Evolutionary conservation across 208 protist species (phyloP).

Genomic region (Leishmania major): DNA sequence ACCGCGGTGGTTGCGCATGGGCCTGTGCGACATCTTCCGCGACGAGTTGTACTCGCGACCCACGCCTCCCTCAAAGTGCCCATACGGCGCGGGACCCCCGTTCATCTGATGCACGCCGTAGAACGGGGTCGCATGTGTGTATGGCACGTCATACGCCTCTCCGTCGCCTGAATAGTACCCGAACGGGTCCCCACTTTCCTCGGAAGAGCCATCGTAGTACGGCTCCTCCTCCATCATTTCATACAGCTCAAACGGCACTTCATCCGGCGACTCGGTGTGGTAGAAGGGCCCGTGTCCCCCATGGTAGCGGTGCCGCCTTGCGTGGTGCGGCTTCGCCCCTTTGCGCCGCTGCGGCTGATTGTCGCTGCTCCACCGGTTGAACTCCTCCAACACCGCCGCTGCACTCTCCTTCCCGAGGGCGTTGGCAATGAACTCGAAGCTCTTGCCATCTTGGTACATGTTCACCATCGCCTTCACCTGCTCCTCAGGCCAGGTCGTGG

Average conservation of each 20-base stretch:
- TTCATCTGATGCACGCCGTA: conserved; percentile 67
- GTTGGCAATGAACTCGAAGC: conserved; percentile 92
- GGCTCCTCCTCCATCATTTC: conserved; percentile 49
- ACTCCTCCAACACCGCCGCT: conserved; percentile 70
- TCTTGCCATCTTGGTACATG: conserved; percentile 93
- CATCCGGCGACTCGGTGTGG: conserved; percentile 75
- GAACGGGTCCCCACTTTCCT: conserved; percentile 42
- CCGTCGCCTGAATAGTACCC: conserved; percentile 52
- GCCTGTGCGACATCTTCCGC: conserved; percentile 19
- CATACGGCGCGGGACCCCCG: conserved; percentile 33
- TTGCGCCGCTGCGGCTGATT: conserved; percentile 38
- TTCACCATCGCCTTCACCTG: conserved; percentile 82
- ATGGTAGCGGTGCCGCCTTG: conserved; percentile 8
- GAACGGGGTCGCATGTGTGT: conserved; percentile 59
- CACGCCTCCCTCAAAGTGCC: neutral
- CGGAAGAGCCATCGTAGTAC: conserved; percentile 26
- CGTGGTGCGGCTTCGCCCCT: conserved; percentile 7
- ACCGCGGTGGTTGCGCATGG: conserved; percentile 21
- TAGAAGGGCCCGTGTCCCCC: conserved; percentile 46
- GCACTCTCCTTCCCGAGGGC: conserved; percentile 67
- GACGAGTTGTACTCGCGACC: conserved; percentile 26
- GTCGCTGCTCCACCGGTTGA: conserved; percentile 84
- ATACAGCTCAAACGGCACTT: conserved; percentile 57
- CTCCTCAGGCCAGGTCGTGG: conserved; percentile 72
- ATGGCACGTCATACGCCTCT: conserved; percentile 30